Conservation (phyloP, 495 filamentous ascomycete genomes). For the Tuber calosporum region DNA sequence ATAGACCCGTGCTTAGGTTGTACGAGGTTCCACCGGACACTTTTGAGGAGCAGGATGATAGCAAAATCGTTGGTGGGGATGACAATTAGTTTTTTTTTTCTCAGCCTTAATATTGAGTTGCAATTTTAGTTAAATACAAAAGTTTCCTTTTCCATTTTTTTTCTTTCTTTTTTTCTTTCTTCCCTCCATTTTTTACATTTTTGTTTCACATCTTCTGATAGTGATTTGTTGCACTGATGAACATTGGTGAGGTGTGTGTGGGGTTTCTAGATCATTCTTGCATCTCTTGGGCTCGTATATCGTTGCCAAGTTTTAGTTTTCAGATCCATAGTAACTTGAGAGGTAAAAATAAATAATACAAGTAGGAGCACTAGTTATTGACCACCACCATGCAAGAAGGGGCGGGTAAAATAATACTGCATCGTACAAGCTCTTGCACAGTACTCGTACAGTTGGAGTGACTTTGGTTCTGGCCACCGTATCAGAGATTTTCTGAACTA, state of each 20-base stretch:
- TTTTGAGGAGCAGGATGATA: constrained; percentile 63
- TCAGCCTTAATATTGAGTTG: neutral
- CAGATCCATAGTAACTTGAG: neutral
- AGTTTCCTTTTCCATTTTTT: neutral
- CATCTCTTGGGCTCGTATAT: neutral
- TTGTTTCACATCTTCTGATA: neutral
- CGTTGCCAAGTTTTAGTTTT: neutral
- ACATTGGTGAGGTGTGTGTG: neutral
- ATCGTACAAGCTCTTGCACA: too few species aligned
- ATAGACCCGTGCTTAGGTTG: constrained; percentile 83
- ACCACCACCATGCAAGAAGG: too few species aligned
- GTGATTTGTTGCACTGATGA: neutral
- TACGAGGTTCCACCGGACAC: constrained; percentile 83
- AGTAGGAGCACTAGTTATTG: neutral
- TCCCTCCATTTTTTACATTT: too few species aligned
- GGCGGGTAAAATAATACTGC: too few species aligned
- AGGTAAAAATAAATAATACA: neutral
- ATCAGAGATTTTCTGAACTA: too few species aligned
- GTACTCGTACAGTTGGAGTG: too few species aligned
- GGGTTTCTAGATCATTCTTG: neutral
- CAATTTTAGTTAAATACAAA: neutral
- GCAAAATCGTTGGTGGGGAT: constrained; percentile 47
- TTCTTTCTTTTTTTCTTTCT: neutral
- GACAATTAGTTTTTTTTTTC: constrained; percentile 21
- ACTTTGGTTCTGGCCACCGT: too few species aligned